phyloP scores from a whole-genome alignment of 768 basidiomycete species.

The Boletus sensibilis region DNA sequence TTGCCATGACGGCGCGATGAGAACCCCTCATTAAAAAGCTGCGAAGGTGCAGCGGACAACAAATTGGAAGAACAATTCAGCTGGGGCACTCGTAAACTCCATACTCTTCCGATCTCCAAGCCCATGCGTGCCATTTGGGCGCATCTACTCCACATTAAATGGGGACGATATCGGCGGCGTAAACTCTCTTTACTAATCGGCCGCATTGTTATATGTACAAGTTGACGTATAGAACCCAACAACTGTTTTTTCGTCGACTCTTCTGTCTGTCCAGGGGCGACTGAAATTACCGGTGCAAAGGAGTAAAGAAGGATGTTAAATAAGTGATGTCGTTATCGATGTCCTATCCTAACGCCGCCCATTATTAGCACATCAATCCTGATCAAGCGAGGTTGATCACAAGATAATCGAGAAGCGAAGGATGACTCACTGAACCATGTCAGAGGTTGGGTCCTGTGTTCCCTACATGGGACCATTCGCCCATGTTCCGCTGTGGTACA shows the following conservation, averaged over 20 bases:
- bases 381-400: constrained; percentile 98
- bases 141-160: constrained; percentile 95
- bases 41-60: constrained; percentile 14
- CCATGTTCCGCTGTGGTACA: not conserved
- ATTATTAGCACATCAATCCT: constrained; percentile 78
- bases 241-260: not conserved
- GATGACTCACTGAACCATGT: not conserved
- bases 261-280: not conserved
- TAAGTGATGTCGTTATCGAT: constrained; percentile 91
- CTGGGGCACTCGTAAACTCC: constrained; percentile 48
- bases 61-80: constrained; percentile 9
- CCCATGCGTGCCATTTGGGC: constrained; percentile 65
- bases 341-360: constrained; percentile 93
- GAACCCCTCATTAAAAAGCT: constrained; percentile 14
- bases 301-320: constrained; percentile 48
- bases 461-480: not conserved
- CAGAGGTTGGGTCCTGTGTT: not conserved
- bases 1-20: constrained; percentile 8
- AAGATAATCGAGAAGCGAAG: constrained; percentile 61
- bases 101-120: constrained; percentile 93
- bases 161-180: constrained; percentile 94
- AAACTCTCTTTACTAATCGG: constrained; percentile 90
- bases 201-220: constrained; percentile 72
- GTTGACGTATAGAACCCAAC: constrained; percentile 16
- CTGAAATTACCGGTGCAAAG: not conserved